Conservation (phyloP, 2,329 filamentous ascomycete genomes). For the Arachnomyces sp. region DNA sequence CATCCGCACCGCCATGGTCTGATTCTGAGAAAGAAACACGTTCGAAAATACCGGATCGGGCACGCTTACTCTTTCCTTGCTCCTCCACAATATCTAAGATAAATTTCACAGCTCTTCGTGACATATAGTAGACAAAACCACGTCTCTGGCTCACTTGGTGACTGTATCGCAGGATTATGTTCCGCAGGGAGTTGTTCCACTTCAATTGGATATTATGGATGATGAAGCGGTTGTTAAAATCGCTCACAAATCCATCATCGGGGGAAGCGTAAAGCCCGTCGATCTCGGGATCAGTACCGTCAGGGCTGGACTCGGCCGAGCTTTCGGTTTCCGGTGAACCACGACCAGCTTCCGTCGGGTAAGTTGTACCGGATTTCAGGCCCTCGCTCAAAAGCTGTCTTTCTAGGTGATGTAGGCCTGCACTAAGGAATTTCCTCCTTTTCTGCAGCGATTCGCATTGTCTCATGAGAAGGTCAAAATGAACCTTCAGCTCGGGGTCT, state of each 20-base stretch:
- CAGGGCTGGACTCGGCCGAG: constrained; percentile 39
- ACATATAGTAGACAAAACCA: constrained; percentile 97
- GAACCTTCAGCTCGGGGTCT: constrained; percentile 32
- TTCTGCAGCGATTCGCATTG: constrained; percentile 50
- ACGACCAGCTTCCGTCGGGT: constrained; percentile 16
- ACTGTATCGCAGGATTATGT: constrained; percentile 93
- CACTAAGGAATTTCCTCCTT: constrained; percentile 51
- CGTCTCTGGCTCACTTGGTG: constrained; percentile 94
- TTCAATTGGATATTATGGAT: constrained; percentile 96
- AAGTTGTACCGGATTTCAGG: constrained; percentile 44
- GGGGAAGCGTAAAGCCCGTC: constrained; percentile 58
- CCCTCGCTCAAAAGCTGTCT: constrained; percentile 34
- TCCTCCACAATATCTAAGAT: constrained; percentile 97
- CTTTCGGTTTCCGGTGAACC: constrained; percentile 17
- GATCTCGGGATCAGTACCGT: constrained; percentile 45
- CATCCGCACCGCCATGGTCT: constrained; percentile 12
- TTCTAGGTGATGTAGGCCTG: constrained; percentile 51
- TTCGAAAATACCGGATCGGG: constrained; percentile 27
- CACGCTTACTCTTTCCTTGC: constrained; percentile 63
- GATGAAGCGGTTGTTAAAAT: constrained; percentile 97
- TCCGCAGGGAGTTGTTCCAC: constrained; percentile 93
- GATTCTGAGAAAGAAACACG: constrained; percentile 17
- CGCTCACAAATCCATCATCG: constrained; percentile 74
- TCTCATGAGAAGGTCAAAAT: constrained; percentile 44
- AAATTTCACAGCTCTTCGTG: constrained; percentile 89